phyloP scores from a whole-genome alignment of 1,284 basidiomycete species.

The Rhodotorula sp. region DNA sequence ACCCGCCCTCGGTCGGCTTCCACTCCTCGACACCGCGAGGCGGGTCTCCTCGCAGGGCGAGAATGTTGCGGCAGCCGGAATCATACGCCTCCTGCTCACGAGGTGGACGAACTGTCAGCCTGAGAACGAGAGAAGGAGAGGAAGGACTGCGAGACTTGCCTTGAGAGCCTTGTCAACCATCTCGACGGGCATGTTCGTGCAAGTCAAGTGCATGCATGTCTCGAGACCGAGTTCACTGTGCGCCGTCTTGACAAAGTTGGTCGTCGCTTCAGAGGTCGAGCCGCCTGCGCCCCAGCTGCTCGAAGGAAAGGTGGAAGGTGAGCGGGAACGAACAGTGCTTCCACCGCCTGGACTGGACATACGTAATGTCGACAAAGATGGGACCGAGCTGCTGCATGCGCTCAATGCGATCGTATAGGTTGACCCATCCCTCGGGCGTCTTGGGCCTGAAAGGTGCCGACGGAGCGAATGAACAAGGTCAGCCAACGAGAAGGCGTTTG shows the following conservation, averaged over 20 bases:
- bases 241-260: slow-evolving; percentile 87
- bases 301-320: neutral
- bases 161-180: slow-evolving; percentile 79
- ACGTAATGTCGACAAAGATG: slow-evolving; percentile 98
- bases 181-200: slow-evolving; percentile 92
- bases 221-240: slow-evolving; percentile 77
- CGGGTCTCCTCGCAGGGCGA: slow-evolving; percentile 91
- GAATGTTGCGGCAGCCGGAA: slow-evolving; percentile 81
- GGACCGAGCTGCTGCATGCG: slow-evolving; percentile 94
- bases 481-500: neutral
- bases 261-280: slow-evolving; percentile 52
- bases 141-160: slow-evolving; percentile 48
- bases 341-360: slow-evolving; percentile 45
- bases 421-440: slow-evolving; percentile 75
- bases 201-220: slow-evolving; percentile 91
- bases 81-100: slow-evolving; percentile 67
- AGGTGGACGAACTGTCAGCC: neutral
- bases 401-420: slow-evolving; percentile 94
- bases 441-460: slow-evolving; percentile 23
- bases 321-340: neutral
- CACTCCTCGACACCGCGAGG: slow-evolving; percentile 91
- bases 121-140: neutral
- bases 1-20: slow-evolving; percentile 78
- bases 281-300: slow-evolving; percentile 53
- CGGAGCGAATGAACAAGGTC: neutral